Percentiles rank a stretch among this genome's conserved stretches.
These are phyloP conservation scores for Sugiyamaella qingdaonensis DNA, from an alignment of 805 yeast species.

Conservation along the genomic window DNA sequence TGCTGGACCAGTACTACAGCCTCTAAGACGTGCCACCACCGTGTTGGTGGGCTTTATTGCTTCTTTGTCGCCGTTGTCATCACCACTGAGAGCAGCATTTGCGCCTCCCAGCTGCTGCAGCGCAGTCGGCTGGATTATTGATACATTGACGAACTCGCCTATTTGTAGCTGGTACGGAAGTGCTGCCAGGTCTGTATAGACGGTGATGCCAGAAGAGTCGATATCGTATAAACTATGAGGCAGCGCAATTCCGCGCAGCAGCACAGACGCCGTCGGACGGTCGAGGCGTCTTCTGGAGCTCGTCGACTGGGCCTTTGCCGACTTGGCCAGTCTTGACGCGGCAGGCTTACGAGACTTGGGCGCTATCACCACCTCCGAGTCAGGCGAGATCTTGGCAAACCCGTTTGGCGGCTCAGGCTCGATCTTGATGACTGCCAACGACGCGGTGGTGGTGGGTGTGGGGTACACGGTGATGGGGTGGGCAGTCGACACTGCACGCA, in stretches of 20 bases:
- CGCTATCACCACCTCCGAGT: constrained; percentile 70
- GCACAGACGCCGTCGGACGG: constrained; percentile 27
- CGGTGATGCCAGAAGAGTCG: constrained; percentile 32
- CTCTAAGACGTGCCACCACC: constrained; percentile 50
- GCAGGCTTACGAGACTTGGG: constrained; percentile 46
- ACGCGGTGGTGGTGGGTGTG: constrained; percentile 55
- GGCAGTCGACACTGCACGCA: constrained; percentile 62
- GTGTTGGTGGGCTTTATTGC: constrained; percentile 31
- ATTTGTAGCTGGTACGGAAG: constrained; percentile 33
- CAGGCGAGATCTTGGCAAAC: constrained; percentile 54
- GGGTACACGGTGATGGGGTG: constrained; percentile 69
- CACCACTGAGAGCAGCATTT: not conserved
- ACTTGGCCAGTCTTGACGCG: not conserved
- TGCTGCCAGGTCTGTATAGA: constrained; percentile 45
- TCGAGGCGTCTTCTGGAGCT: constrained; percentile 12
- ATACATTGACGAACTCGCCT: constrained; percentile 31
- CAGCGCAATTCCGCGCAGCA: constrained; percentile 52
- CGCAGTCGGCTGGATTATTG: constrained; percentile 23
- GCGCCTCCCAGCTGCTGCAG: constrained; percentile 1
- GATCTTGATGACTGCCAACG: constrained; percentile 48
- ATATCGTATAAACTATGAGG: constrained; percentile 43
- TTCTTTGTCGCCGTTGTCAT: constrained; percentile 2
- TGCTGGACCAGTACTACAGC: constrained; percentile 31
- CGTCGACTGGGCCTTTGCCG: not conserved
- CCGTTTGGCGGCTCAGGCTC: constrained; percentile 36